Evolutionary conservation across 768 basidiomycete genomes (phyloP).

Genomic region (Trametes coccinea): DNA sequence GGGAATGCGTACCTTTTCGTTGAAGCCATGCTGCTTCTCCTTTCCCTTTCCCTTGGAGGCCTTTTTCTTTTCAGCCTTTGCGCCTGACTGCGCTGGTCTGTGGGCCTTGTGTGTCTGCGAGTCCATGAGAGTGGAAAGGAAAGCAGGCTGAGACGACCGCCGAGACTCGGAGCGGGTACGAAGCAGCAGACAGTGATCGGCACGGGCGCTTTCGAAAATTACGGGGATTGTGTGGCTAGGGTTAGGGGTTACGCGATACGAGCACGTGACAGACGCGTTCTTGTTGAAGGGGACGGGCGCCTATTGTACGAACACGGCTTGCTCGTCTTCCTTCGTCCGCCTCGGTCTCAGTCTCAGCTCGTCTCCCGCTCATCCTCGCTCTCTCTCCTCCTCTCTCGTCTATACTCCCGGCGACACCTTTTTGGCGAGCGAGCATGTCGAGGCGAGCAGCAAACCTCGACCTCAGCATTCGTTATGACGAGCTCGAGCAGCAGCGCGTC

Average conservation of each 20-base stretch:
- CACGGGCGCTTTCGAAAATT: conserved; percentile 16
- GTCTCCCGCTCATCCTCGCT: conserved; percentile 7
- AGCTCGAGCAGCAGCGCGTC: conserved; percentile 74
- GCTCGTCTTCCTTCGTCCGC: not conserved
- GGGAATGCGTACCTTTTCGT: conserved; percentile 74
- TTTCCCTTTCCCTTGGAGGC: conserved; percentile 57
- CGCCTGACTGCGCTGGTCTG: conserved; percentile 67
- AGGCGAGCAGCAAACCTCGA: conserved; percentile 34
- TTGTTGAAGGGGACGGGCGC: conserved; percentile 23
- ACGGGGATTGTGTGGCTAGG: not conserved
- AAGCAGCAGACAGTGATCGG: not conserved
- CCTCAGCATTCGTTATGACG: conserved; percentile 66
- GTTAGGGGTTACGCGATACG: conserved; percentile 17
- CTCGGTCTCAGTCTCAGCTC: conserved; percentile 6
- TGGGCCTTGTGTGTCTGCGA: conserved; percentile 83
- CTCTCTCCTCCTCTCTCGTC: not conserved
- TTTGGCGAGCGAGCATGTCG: conserved; percentile 14
- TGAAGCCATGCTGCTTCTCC: conserved; percentile 75
- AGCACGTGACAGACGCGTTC: conserved; percentile 23
- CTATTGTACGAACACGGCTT: conserved; percentile 14
- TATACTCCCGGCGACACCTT: conserved; percentile 23
- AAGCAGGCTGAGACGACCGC: not conserved
- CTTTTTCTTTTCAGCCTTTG: conserved; percentile 76
- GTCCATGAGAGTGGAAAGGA: conserved; percentile 48
- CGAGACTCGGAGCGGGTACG: not conserved